Conservation (phyloP, 345 rosid genomes). For the Eucalyptus guilfoylei region DNA sequence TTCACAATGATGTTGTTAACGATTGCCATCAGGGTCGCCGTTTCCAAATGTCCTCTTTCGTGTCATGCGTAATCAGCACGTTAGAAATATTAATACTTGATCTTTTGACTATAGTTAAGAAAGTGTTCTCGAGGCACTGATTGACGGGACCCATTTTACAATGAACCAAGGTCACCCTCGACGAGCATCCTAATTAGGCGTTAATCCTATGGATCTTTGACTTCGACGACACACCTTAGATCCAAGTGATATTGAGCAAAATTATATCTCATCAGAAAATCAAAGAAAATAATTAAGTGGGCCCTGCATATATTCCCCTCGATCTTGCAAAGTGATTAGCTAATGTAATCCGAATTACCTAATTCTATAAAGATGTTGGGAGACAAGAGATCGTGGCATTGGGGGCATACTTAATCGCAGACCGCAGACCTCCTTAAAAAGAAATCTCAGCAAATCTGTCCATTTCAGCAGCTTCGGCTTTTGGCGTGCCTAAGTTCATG, state of each 20-base stretch:
- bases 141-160: not conserved
- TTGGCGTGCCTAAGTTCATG: not conserved
- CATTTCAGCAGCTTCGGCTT: not conserved
- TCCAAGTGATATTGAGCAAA: not conserved
- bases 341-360: constrained; percentile 11
- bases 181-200: not conserved
- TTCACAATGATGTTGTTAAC: not conserved
- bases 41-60: not conserved
- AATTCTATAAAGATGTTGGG: constrained; percentile 10
- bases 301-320: constrained; percentile 41
- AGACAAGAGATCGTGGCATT: constrained; percentile 30
- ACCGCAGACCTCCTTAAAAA: not conserved
- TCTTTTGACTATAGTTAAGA: not conserved
- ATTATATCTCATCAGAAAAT: not conserved
- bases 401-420: not conserved
- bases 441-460: not conserved
- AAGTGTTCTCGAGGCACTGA: not conserved
- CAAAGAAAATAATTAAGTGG: not conserved
- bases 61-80: not conserved
- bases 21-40: not conserved
- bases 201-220: not conserved
- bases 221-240: not conserved
- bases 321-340: constrained; percentile 12
- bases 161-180: not conserved
- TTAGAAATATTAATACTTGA: too few relatives aligned